phyloP scores from a whole-genome alignment of 2,329 filamentous ascomycete genomes.

The Penicillium expansum region DNA sequence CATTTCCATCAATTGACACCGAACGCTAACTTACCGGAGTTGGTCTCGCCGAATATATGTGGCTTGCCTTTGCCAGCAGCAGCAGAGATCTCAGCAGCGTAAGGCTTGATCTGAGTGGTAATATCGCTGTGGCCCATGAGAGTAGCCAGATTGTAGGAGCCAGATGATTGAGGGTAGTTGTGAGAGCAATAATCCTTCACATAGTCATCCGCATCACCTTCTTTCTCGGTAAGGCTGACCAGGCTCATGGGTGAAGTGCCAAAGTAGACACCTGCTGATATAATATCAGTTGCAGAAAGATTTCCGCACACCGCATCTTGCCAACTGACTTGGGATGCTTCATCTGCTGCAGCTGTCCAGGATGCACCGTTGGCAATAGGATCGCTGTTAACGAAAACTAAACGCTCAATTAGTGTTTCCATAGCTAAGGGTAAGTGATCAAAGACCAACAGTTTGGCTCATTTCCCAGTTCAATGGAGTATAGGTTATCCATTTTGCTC shows the following conservation, averaged over 20 bases:
- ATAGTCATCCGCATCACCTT: slow-evolving; percentile 40
- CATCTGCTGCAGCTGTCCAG: slow-evolving; percentile 36
- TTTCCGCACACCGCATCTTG: slow-evolving; percentile 33
- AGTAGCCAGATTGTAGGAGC: slow-evolving; percentile 40
- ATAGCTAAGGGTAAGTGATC: neutral
- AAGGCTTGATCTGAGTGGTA: slow-evolving; percentile 40
- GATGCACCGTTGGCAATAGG: slow-evolving; percentile 24
- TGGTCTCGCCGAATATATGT: slow-evolving; percentile 52
- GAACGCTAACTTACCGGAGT: slow-evolving; percentile 41
- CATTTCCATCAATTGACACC: neutral
- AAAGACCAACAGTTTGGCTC: slow-evolving; percentile 53
- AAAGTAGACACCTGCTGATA: slow-evolving; percentile 39
- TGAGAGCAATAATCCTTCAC: slow-evolving; percentile 48
- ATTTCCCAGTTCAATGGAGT: slow-evolving; percentile 57
- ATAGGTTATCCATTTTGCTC: slow-evolving; percentile 48
- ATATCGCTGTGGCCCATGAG: slow-evolving; percentile 50
- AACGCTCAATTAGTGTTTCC: neutral
- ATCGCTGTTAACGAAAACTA: slow-evolving; percentile 27
- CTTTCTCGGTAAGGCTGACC: slow-evolving; percentile 34
- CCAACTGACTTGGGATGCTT: slow-evolving; percentile 34
- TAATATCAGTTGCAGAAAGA: slow-evolving; percentile 27
- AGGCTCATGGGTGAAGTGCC: slow-evolving; percentile 38
- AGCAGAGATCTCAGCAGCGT: slow-evolving; percentile 43
- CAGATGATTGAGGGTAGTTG: slow-evolving; percentile 47
- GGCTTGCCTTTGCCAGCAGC: slow-evolving; percentile 42